These are phyloP conservation scores for Camellia granthamiana DNA, from an alignment of 148 eudicot genomes.

Conservation along the genomic window DNA sequence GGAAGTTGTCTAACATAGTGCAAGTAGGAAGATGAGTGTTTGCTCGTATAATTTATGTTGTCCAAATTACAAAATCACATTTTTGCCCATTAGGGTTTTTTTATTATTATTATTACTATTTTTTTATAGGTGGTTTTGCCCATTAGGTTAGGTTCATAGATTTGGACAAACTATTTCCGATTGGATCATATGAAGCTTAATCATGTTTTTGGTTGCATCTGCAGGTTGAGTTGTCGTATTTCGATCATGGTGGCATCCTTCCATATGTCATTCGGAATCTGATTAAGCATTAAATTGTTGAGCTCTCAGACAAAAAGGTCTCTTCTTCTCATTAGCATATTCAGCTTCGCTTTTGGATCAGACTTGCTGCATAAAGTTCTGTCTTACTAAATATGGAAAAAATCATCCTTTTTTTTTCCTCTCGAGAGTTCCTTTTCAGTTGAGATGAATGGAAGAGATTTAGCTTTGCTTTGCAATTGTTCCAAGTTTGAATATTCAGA, in stretches of 20 bases:
- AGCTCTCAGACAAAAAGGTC: neutral
- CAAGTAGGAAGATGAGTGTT: too few relatives aligned
- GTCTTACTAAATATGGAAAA: neutral
- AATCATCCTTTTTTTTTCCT: neutral
- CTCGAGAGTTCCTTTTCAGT: neutral
- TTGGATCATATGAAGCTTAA: too few relatives aligned
- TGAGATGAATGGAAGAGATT: neutral
- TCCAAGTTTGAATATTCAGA: neutral
- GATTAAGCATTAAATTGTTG: constrained; percentile 43
- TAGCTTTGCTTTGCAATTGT: neutral
- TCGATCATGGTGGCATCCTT: constrained; percentile 93
- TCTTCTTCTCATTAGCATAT: neutral
- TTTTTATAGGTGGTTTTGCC: too few relatives aligned
- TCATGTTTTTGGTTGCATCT: constrained; percentile 5
- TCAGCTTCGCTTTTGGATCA: neutral
- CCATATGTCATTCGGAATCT: constrained; percentile 80
- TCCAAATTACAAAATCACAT: too few relatives aligned
- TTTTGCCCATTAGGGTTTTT: too few relatives aligned
- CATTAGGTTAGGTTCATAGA: too few relatives aligned
- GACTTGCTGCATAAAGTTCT: neutral
- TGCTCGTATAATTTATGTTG: too few relatives aligned
- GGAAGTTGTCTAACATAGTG: too few relatives aligned
- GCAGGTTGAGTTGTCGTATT: constrained; percentile 92
- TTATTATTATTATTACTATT: too few relatives aligned
- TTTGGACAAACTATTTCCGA: too few relatives aligned